A percentile compares a stretch with the other conserved stretches of the same genome.
Conservation (phyloP, 495 filamentous ascomycete genomes). For the Aspergillus egyptiacus region DNA sequence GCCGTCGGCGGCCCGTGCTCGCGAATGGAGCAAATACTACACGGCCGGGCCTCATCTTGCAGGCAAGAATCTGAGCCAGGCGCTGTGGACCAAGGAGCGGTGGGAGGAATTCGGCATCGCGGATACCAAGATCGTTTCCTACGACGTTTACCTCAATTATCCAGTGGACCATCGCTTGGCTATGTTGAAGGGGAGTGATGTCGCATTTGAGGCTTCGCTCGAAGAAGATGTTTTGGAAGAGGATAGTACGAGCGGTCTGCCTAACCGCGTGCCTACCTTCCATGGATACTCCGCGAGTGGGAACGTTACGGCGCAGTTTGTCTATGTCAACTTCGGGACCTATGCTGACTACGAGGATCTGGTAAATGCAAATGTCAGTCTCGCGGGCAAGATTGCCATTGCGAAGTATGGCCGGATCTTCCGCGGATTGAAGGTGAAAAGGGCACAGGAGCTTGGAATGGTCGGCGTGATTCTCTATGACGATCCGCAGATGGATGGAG, state of each 20-base stretch:
- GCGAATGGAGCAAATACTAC: conserved; percentile 88
- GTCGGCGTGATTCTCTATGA: conserved; percentile 77
- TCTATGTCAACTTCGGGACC: conserved; percentile 87
- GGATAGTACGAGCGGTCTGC: conserved; percentile 67
- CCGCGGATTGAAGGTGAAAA: conserved; percentile 86
- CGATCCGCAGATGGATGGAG: conserved; percentile 86
- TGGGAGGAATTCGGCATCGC: conserved; percentile 82
- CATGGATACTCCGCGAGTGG: conserved; percentile 91
- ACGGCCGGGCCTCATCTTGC: conserved; percentile 82
- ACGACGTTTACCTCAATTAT: conserved; percentile 91
- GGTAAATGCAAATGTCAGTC: conserved; percentile 61
- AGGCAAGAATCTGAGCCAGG: conserved; percentile 82
- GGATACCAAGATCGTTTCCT: conserved; percentile 64
- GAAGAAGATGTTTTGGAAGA: conserved; percentile 84
- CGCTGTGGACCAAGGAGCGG: conserved; percentile 76
- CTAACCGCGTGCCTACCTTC: conserved; percentile 81
- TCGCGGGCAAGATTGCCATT: conserved; percentile 82
- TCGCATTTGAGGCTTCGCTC: conserved; percentile 73
- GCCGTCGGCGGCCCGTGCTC: conserved; percentile 59
- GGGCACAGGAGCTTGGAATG: conserved; percentile 89
- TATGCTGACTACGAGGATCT: conserved; percentile 83
- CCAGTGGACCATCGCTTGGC: conserved; percentile 74
- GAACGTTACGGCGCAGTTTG: conserved; percentile 77
- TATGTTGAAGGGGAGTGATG: conserved; percentile 57
- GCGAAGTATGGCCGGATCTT: conserved; percentile 83